Evolutionary conservation across 345 rosid genomes (phyloP).

Genomic region (Arabidopsis arenosa): DNA sequence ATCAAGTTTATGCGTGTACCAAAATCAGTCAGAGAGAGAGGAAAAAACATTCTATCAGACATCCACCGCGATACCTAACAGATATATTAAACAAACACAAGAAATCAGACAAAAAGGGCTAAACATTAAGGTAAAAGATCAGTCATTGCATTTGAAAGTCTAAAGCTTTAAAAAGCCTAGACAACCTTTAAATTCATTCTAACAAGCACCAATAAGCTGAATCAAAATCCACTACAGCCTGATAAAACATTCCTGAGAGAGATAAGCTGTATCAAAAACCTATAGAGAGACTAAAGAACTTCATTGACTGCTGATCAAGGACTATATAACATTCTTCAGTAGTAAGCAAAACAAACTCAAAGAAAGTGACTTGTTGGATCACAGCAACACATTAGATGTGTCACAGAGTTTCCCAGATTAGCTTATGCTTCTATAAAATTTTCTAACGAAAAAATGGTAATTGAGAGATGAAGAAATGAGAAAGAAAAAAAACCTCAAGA

Average conservation of each 20-base stretch:
- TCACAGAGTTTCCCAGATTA: background rate
- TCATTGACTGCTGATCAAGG: background rate
- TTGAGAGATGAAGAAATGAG: background rate
- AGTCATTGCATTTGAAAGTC: too few species aligned
- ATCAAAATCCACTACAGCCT: background rate
- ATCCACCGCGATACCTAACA: background rate
- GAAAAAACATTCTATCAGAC: slow-evolving; percentile 15
- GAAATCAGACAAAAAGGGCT: background rate
- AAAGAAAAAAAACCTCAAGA: background rate
- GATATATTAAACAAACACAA: background rate
- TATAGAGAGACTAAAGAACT: background rate
- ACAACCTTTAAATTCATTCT: background rate
- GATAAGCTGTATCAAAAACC: background rate
- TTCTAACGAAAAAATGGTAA: background rate
- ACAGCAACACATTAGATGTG: background rate
- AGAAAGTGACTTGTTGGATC: background rate
- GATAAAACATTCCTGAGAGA: background rate
- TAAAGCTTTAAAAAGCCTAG: too few species aligned
- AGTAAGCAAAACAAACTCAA: background rate
- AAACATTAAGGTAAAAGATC: background rate
- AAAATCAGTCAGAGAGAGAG: background rate
- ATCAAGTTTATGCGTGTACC: slow-evolving; percentile 11
- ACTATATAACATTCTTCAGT: background rate
- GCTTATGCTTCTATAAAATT: background rate
- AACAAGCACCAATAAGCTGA: background rate